Conservation (phyloP, 192 early-diverging fungal species). For the Backusella macrospora region DNA sequence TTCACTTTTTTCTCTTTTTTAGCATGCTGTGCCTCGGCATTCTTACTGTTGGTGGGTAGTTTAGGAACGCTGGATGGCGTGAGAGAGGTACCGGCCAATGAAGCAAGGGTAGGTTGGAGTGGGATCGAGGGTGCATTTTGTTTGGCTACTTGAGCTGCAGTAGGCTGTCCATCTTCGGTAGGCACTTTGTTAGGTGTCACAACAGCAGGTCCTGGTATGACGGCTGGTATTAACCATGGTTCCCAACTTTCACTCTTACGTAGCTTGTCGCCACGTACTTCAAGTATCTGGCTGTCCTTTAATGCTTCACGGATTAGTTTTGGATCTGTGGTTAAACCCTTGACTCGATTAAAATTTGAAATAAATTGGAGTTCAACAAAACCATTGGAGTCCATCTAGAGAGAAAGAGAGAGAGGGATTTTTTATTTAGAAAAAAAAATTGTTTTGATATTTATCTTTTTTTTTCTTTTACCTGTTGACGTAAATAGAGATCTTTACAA, state of each 20-base stretch:
- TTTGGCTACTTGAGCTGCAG: background rate
- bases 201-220: slow-evolving; percentile 6
- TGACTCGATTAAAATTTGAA: slow-evolving; percentile 89
- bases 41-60: background rate
- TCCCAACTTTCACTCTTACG: slow-evolving; percentile 84
- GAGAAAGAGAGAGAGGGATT: too few species aligned
- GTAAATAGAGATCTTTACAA: slow-evolving; percentile 94
- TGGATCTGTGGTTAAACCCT: slow-evolving; percentile 67
- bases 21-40: background rate
- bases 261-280: slow-evolving; percentile 44
- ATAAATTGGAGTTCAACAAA: slow-evolving; percentile 79
- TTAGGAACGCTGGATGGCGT: background rate
- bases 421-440: too few species aligned
- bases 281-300: slow-evolving; percentile 41
- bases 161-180: background rate
- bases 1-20: background rate
- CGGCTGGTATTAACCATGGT: slow-evolving; percentile 65
- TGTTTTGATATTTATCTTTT: too few species aligned
- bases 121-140: background rate
- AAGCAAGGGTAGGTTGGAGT: background rate
- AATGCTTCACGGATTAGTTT: slow-evolving; percentile 63
- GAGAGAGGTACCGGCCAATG: background rate
- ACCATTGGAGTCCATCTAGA: slow-evolving; percentile 80
- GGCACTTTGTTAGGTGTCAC: background rate
- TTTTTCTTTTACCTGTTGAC: slow-evolving; percentile 44